A percentile compares a stretch with the other conserved stretches of the same genome.
These are phyloP conservation scores for Neodidymelliopsis sp. DNA, from an alignment of 2,329 filamentous ascomycete genomes.

Conservation along the genomic window DNA sequence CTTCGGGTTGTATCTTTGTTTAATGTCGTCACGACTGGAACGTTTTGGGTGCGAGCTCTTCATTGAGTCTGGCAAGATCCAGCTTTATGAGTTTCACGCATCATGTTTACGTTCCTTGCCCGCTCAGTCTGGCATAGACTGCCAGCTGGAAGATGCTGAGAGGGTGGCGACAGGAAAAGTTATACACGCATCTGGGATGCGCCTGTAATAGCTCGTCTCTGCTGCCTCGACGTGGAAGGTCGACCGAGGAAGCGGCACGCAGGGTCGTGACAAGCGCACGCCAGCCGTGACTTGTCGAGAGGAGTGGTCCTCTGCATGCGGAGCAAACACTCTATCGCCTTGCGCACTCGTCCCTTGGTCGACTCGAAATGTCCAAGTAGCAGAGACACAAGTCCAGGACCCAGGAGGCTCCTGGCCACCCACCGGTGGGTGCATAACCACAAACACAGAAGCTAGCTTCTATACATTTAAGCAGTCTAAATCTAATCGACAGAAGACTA, in stretches of 20 bases:
- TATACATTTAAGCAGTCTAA: conserved; percentile 17
- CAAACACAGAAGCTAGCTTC: conserved; percentile 14
- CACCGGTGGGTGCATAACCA: conserved; percentile 7
- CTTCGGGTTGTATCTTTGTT: conserved; percentile 41
- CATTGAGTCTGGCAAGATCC: conserved; percentile 48
- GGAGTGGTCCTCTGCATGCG: conserved; percentile 49
- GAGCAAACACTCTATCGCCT: conserved; percentile 39
- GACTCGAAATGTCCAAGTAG: neutral
- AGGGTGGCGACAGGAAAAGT: conserved; percentile 48
- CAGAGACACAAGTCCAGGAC: conserved; percentile 14
- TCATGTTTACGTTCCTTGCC: conserved; percentile 36
- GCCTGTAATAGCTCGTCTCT: conserved; percentile 44
- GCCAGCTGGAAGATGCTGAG: conserved; percentile 47
- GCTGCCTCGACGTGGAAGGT: conserved; percentile 6
- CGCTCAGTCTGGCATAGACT: conserved; percentile 50
- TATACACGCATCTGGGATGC: conserved; percentile 51
- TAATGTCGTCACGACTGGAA: conserved; percentile 46
- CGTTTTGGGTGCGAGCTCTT: conserved; percentile 45
- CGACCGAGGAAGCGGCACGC: conserved; percentile 10
- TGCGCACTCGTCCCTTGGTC: neutral
- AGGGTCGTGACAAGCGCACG: conserved; percentile 41
- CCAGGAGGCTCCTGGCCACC: conserved; percentile 9
- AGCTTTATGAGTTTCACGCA: conserved; percentile 41
- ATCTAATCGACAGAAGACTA: conserved; percentile 18
- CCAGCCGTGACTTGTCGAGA: conserved; percentile 42